Percentiles rank a stretch among this genome's conserved stretches.
Evolutionary conservation across 441 rosid species (phyloP).

Genomic region (Gossypium gossypioides): DNA sequence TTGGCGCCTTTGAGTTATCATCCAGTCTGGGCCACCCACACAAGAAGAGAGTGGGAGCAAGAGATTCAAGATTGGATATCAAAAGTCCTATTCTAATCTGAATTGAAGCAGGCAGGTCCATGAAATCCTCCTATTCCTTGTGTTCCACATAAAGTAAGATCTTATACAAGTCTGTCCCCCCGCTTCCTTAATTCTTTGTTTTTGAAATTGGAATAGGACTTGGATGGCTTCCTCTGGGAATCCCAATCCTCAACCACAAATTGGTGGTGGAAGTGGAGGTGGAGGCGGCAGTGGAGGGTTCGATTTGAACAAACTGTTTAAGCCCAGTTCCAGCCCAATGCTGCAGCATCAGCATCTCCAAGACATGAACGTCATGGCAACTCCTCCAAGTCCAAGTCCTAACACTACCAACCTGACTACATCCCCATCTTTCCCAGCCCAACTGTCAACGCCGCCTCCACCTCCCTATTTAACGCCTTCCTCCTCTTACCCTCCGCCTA

Average conservation of each 20-base stretch:
- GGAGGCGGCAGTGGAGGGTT: conserved; percentile 8
- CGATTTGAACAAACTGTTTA: conserved; percentile 32
- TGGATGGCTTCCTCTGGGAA: neutral
- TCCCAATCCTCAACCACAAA: conserved; percentile 9
- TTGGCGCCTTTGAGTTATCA: neutral
- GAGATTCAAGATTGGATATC: neutral
- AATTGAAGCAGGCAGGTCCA: neutral
- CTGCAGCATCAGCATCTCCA: neutral
- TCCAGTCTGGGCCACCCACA: neutral
- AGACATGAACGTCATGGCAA: neutral
- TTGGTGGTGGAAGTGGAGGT: neutral
- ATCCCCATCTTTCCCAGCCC: conserved; percentile 37
- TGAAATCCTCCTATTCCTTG: neutral
- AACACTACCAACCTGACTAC: conserved; percentile 17
- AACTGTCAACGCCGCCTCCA: conserved; percentile 20
- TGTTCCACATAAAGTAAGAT: neutral
- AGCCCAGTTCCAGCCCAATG: conserved; percentile 30
- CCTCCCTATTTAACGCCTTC: conserved; percentile 34
- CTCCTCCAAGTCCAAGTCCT: conserved; percentile 3
- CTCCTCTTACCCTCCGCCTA: conserved; percentile 50
- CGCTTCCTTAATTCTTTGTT: neutral
- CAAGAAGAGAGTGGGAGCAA: neutral
- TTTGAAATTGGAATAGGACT: neutral
- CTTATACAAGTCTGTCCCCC: neutral
- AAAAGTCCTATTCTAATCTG: neutral